Conservation (phyloP, 2,329 filamentous ascomycete genomes). For the Trichoderma aggressivum region DNA sequence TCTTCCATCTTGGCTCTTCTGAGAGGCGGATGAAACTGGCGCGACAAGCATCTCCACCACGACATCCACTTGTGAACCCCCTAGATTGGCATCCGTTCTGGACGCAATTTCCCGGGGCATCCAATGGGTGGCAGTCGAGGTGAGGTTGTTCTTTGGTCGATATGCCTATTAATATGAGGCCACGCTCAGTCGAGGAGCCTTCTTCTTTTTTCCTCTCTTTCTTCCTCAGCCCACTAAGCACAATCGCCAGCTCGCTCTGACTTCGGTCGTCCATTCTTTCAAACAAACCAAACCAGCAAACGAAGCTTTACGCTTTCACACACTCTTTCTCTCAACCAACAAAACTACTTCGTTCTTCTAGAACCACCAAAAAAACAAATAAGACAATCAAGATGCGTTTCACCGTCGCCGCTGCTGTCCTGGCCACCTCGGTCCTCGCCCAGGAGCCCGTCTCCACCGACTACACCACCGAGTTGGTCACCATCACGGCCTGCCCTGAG, state of each 20-base stretch:
- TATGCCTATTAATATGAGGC: conserved; percentile 46
- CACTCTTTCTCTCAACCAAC: conserved; percentile 32
- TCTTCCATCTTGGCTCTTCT: conserved; percentile 4
- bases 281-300: conserved; percentile 26
- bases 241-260: conserved; percentile 41
- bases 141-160: conserved; percentile 16
- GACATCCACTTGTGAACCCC: conserved; percentile 15
- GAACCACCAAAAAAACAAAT: conserved; percentile 28
- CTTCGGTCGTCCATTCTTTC: conserved; percentile 59
- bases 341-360: conserved; percentile 29
- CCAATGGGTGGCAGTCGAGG: conserved; percentile 3
- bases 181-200: conserved; percentile 30
- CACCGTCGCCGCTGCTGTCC: conserved; percentile 46
- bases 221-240: conserved; percentile 45
- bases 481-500: conserved; percentile 59
- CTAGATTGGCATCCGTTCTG: conserved; percentile 22
- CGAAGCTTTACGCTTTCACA: conserved; percentile 33
- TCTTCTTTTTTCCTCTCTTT: conserved; percentile 26
- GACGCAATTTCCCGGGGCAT: conserved; percentile 23
- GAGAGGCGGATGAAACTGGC: conserved; percentile 16
- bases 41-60: conserved; percentile 16
- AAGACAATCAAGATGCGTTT: conserved; percentile 60
- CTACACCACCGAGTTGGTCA: conserved; percentile 57
- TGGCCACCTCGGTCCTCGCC: conserved; percentile 35
- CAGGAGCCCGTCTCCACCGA: conserved; percentile 43